A percentile compares a stretch with the other conserved stretches of the same genome.
phyloP scores from a whole-genome alignment of 116 monocot genomes.

The Zostera marina region DNA sequence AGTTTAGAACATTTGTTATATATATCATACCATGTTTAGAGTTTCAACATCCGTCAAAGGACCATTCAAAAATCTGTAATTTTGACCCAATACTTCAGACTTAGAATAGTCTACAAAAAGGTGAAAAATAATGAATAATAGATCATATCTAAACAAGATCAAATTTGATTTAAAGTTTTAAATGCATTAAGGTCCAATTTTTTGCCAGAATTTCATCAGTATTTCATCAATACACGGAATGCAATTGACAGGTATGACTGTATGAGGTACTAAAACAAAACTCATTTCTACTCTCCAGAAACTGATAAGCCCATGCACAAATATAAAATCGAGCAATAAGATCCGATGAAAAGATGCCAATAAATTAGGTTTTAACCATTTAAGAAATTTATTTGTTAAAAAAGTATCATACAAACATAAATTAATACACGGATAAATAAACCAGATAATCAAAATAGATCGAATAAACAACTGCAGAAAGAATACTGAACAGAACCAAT shows the following conservation, averaged over 20 bases:
- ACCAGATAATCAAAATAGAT: too few relatives aligned
- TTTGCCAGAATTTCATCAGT: neutral
- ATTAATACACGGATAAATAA: too few relatives aligned
- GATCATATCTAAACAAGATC: neutral
- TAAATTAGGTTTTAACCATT: too few relatives aligned
- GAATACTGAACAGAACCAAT: too few relatives aligned
- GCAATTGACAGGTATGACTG: neutral
- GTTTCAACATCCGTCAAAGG: conserved; percentile 42
- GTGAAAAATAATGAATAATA: conserved; percentile 1
- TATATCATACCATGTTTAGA: conserved; percentile 37
- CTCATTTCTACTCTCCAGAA: too few relatives aligned
- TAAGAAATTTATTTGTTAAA: too few relatives aligned
- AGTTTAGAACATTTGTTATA: neutral
- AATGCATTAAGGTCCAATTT: neutral
- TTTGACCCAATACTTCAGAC: conserved; percentile 69
- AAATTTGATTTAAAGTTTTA: neutral
- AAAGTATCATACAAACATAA: too few relatives aligned
- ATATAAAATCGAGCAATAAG: too few relatives aligned
- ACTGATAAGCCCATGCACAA: too few relatives aligned
- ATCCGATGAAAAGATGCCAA: too few relatives aligned
- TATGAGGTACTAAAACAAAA: neutral
- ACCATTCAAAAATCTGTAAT: conserved; percentile 79
- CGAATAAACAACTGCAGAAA: too few relatives aligned
- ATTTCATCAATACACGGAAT: neutral
- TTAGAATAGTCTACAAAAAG: conserved; percentile 50